Evolutionary conservation across 345 rosid genomes (phyloP), one percentile per base, ranked within the genome.

Genomic region (Noccaea caerulescens): DNA sequence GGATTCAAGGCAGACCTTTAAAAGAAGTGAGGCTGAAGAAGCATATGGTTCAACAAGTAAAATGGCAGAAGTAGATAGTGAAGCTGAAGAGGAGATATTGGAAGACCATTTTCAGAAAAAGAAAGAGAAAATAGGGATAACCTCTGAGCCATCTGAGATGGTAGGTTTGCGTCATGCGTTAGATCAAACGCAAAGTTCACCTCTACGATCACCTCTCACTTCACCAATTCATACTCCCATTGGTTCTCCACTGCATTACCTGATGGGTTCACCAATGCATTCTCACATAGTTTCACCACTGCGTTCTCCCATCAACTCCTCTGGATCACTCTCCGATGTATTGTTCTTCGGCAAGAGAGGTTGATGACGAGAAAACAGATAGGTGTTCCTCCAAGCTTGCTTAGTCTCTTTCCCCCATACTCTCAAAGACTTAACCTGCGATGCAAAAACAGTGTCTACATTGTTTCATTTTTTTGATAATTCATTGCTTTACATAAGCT

Each of bases 271-370:
- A 44, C 58, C 71, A 69, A 62, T 69, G 10, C 52, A 63, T 32
- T 10, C 66, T 32, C 67, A 63, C 55, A 76, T 76, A 69, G 75
- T 76, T 32, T 69, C 79, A 47, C 79, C 71, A 1, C 20, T 76
- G 4, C 79, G 79, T 47, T 76, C 75, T 63, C 79, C 79, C 45
- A 76, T 76, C 47, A 57, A 56, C 66, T 25, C 71, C 38, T 41
- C 71, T 30, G 75, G 75, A 46, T 76, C 75, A 55, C 71, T 69
- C 54, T 69, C 79, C 30, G 79, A 69, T 56, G 71, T 76, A 63
- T 63, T 56, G 54, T 69, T 76, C 61, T 63, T 69, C 34, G 66
- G 71, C 23, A 76, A 76, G 37, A 69, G 69, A 38, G 37, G 10
- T 54, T 60, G 32, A 69, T 68, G 49, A 30, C 43, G 32, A 34